These are phyloP conservation scores for Candida andamanensis DNA, from an alignment of 805 yeast species.

Conservation along the genomic window DNA sequence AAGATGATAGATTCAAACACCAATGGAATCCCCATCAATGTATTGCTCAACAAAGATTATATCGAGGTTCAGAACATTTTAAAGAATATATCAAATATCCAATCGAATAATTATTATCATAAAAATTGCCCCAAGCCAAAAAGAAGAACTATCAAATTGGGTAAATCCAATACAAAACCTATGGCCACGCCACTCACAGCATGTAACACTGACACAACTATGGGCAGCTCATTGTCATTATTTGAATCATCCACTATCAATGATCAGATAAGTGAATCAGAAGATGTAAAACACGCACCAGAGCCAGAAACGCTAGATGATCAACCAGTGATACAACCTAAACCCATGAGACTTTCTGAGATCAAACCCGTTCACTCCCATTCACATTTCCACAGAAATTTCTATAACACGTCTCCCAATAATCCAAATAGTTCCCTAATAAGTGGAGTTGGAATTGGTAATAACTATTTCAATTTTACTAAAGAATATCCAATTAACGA, in stretches of 20 bases:
- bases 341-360: conserved; percentile 10
- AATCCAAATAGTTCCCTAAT: conserved; percentile 14
- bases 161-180: conserved; percentile 11
- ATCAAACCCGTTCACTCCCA: conserved; percentile 15
- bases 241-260: conserved; percentile 2
- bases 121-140: conserved; percentile 31
- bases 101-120: conserved; percentile 37
- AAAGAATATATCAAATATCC: conserved; percentile 41
- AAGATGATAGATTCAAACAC: conserved; percentile 14
- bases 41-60: conserved; percentile 24
- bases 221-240: neutral
- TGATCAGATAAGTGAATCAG: conserved; percentile 2
- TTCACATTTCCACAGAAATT: conserved; percentile 15
- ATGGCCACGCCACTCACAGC: neutral
- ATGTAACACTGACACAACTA: neutral
- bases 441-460: conserved; percentile 37
- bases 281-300: too few species aligned
- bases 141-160: conserved; percentile 37
- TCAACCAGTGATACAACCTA: conserved; percentile 9
- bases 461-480: conserved; percentile 33
- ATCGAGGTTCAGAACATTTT: conserved; percentile 31
- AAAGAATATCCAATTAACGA: conserved; percentile 10
- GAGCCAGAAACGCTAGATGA: conserved; percentile 10
- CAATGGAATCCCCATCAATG: conserved; percentile 38
- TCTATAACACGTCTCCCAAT: conserved; percentile 10